Base-by-base conservation (phyloP, 208 protist genomes). In the Phytomonas serpens region DNA sequence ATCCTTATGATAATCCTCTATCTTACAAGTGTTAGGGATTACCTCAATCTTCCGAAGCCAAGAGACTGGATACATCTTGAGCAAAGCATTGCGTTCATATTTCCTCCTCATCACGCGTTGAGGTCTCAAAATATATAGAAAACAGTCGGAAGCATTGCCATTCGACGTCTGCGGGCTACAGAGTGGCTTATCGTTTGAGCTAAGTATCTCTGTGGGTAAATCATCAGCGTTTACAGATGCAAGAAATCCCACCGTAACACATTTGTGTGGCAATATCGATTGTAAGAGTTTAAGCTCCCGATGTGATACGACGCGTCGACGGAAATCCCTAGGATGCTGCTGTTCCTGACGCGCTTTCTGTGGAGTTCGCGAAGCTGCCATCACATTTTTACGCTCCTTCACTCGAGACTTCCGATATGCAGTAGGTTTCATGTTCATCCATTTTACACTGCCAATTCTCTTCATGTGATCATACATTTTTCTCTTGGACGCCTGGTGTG, bases 21-120 rank as follows among this genome's bases (percentile, higher is more conserved):
- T 29, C 10, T 51, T 51, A 33, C 62, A 51, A 32, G 19, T 40
- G 10, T 36, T 33, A 31, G 61, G 52, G 23, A 67, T 33, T 16
- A 74, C 71, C 10, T 65, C 71, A 37, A 74, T 67, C 30, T 57
- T 37, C n/a, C 52, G 61, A 47, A 74, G 71, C 71, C 31, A 62
- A 32, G 47, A 51, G 32, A 74, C 36, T 4, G 71, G 71, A 57
- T 68, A 74, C 61, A 37, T 64, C 63, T 74, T 74, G 0, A 74
- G 32, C 29, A 74, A 65, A 7, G 62, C 64, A 51, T 74, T 68
- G 29, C 71, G 71, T 29, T 42, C 29, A 64, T 73, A 73, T 61
- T 73, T 73, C 5, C 67, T 40, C 19, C 42, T 27, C 52, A 42
- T 31, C 36, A 34, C n/a, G 30, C 61, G 61, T n/a, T 67, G 52